Conservation (phyloP, 2,329 filamentous ascomycete species). For the Sordariomycetes sp. region DNA sequence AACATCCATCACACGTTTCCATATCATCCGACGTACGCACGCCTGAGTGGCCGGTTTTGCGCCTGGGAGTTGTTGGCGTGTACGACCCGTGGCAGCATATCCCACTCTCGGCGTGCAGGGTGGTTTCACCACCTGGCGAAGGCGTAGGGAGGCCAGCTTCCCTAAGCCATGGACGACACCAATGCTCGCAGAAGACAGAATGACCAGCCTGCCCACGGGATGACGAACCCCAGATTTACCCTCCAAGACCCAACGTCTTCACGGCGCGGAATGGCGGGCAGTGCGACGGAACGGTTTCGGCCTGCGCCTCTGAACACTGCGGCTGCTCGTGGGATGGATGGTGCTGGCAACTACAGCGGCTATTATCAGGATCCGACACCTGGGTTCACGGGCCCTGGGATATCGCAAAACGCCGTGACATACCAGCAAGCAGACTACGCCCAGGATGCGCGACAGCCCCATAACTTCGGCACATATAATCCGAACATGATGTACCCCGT, state of each 20-base stretch:
- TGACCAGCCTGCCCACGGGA: constrained; percentile 54
- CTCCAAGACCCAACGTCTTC: constrained; percentile 34
- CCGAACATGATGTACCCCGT: constrained; percentile 72
- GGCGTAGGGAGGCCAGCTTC: not conserved
- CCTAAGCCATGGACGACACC: constrained; percentile 64
- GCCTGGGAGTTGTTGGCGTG: not conserved
- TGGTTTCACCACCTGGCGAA: not conserved
- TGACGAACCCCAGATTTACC: constrained; percentile 39
- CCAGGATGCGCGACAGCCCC: constrained; percentile 44
- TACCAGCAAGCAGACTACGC: constrained; percentile 55
- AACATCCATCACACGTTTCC: not conserved
- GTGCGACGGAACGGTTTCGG: constrained; percentile 28
- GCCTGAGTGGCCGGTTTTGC: not conserved
- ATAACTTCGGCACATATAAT: constrained; percentile 44
- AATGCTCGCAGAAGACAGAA: constrained; percentile 61
- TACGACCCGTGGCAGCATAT: not conserved
- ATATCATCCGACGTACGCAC: no score
- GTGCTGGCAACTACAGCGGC: constrained; percentile 39
- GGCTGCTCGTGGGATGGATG: constrained; percentile 36
- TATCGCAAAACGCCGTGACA: constrained; percentile 38
- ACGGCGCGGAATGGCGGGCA: constrained; percentile 18
- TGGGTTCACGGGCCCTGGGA: constrained; percentile 35
- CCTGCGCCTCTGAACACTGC: constrained; percentile 34
- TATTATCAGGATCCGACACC: constrained; percentile 44
- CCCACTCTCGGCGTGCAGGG: not conserved